Conservation (phyloP, 345 rosid species). For the Eucalyptus melliodora region DNA sequence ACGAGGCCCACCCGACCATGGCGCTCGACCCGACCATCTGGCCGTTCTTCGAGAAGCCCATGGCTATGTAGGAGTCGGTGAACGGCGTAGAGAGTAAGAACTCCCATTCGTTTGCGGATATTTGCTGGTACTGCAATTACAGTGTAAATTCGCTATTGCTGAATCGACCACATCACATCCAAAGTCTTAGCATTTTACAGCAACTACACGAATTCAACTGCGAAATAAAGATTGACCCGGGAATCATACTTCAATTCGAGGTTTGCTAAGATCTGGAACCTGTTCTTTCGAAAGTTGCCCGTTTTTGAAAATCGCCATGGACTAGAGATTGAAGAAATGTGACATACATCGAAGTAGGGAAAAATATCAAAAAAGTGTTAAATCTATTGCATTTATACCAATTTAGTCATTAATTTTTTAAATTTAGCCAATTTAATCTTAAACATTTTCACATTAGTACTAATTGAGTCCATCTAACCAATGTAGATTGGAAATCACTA, state of each 20-base stretch:
- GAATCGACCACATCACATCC: not conserved
- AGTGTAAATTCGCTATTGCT: not conserved
- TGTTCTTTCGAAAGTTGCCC: not conserved
- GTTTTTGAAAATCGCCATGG: not conserved
- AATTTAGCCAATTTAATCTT: accelerated
- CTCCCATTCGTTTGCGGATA: constrained; percentile 35
- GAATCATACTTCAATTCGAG: not conserved
- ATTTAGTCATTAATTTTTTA: no score
- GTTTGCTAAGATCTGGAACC: not conserved
- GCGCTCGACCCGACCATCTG: constrained; percentile 71
- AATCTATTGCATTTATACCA: accelerated
- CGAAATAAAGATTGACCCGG: not conserved
- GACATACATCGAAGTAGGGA: not conserved
- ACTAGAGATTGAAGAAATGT: not conserved
- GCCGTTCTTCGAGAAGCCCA: constrained; percentile 62
- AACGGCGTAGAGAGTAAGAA: constrained; percentile 54
- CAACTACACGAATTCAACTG: not conserved
- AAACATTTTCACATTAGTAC: accelerated
- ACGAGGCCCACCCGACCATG: constrained; percentile 59
- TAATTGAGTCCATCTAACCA: accelerated
- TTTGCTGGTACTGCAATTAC: constrained; percentile 27
- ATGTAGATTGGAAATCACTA: accelerated
- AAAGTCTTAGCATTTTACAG: not conserved
- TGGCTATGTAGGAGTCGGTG: constrained; percentile 29
- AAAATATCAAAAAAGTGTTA: accelerated